A percentile compares a stretch with the other conserved stretches of the same genome.
Evolutionary conservation across 768 basidiomycete genomes (phyloP).

Genomic region (Infundibulicybe gibba): DNA sequence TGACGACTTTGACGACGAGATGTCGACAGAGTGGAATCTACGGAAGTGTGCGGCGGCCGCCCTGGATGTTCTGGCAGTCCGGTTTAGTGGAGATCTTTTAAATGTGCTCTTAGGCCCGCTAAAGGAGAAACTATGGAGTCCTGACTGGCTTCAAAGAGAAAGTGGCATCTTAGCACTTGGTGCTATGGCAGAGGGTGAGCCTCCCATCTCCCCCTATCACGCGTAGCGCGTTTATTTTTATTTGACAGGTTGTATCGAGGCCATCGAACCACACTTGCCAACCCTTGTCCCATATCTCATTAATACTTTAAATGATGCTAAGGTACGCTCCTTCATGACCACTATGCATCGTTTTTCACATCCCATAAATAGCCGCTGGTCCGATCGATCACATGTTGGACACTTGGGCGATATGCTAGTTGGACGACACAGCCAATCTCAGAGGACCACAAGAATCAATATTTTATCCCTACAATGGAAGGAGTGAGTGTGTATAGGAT

Average conservation of each 20-base stretch:
- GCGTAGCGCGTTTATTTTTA: background rate
- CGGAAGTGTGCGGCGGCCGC: slow-evolving; percentile 98
- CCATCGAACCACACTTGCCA: slow-evolving; percentile 92
- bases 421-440: slow-evolving; percentile 90
- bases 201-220: background rate
- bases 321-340: slow-evolving; percentile 48
- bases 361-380: slow-evolving; percentile 72
- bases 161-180: slow-evolving; percentile 94
- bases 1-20: slow-evolving; percentile 93
- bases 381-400: slow-evolving; percentile 99
- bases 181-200: slow-evolving; percentile 95
- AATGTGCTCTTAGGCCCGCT: slow-evolving; percentile 85
- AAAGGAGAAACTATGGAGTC: slow-evolving; percentile 91
- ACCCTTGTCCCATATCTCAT: slow-evolving; percentile 92
- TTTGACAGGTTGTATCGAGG: slow-evolving; percentile 88
- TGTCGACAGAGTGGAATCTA: slow-evolving; percentile 98
- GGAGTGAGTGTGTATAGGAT: slow-evolving; percentile 52
- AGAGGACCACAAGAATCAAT: slow-evolving; percentile 84
- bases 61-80: slow-evolving; percentile 92
- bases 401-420: slow-evolving; percentile 95
- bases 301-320: slow-evolving; percentile 84
- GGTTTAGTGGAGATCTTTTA: slow-evolving; percentile 86
- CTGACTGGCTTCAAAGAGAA: slow-evolving; percentile 92
- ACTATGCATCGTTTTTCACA: slow-evolving; percentile 2
- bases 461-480: slow-evolving; percentile 98